Percentiles rank a stretch among this genome's conserved stretches.
phyloP scores from a whole-genome alignment of 2,329 filamentous ascomycete species.

The Didymella arachidicola region DNA sequence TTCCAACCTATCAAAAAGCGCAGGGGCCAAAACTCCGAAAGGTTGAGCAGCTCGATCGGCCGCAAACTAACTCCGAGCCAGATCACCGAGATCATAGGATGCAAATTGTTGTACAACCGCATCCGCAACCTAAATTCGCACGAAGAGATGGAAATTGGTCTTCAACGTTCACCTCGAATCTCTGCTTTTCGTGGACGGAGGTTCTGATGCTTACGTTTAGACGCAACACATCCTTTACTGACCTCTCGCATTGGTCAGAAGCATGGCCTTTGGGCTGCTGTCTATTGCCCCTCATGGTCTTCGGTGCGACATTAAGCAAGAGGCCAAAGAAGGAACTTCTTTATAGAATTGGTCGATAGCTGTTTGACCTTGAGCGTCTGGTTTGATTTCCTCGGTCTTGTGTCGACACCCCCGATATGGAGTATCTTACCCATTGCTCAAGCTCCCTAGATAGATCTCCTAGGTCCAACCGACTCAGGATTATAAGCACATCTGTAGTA shows the following conservation, averaged over 20 bases:
- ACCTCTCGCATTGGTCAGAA: background rate
- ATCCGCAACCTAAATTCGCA: slow-evolving; percentile 12
- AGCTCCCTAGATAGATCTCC: background rate
- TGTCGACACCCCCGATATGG: background rate
- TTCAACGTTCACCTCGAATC: background rate
- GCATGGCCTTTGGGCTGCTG: background rate
- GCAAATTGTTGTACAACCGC: slow-evolving; percentile 5
- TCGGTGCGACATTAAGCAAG: background rate
- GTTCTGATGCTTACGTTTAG: background rate
- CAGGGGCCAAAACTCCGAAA: background rate
- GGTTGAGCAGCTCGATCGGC: slow-evolving; percentile 1
- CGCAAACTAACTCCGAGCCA: slow-evolving; percentile 4
- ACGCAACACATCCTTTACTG: background rate
- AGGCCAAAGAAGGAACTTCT: background rate
- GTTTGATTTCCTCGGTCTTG: background rate
- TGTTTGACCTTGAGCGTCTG: background rate
- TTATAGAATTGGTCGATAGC: background rate
- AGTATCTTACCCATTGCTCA: background rate
- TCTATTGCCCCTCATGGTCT: background rate
- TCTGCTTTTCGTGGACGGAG: background rate
- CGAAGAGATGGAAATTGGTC: slow-evolving; percentile 8
- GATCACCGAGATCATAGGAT: background rate
- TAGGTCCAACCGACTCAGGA: background rate
- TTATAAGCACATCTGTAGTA: background rate
- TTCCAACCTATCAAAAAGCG: background rate